A percentile compares a stretch with the other conserved stretches of the same genome.
Evolutionary conservation across 805 yeast genomes (phyloP).

Genomic region (Nakazawaea ambrosiae): DNA sequence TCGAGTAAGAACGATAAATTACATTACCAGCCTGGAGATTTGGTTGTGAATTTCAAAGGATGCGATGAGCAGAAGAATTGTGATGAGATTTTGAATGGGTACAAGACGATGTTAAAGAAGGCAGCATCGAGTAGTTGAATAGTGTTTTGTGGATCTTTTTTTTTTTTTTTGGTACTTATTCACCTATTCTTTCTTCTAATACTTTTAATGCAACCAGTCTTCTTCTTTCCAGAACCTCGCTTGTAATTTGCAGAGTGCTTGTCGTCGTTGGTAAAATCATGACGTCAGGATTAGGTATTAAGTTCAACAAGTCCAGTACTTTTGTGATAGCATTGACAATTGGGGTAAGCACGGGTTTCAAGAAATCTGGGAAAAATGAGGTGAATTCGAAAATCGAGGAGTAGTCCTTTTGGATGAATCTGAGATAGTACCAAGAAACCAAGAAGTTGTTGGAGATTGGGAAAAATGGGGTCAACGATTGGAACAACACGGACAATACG

Average conservation of each 20-base stretch:
- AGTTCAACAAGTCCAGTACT: not conserved
- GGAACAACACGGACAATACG: constrained; percentile 19
- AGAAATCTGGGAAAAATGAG: constrained; percentile 71
- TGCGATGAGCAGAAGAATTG: constrained; percentile 48
- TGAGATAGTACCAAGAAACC: constrained; percentile 65
- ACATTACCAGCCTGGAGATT: constrained; percentile 58
- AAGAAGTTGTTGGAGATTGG: constrained; percentile 57
- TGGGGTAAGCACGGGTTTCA: constrained; percentile 36
- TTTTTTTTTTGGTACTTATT: not conserved
- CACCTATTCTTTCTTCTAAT: constrained; percentile 52
- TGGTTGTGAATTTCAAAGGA: constrained; percentile 54
- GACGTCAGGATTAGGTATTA: not conserved
- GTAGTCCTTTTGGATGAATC: constrained; percentile 80
- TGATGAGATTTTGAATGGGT: constrained; percentile 37
- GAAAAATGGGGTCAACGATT: constrained; percentile 41
- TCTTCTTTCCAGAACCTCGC: constrained; percentile 66
- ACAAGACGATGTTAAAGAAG: constrained; percentile 21
- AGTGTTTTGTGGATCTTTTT: too few species aligned
- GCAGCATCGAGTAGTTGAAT: too few species aligned
- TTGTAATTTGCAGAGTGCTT: too few species aligned
- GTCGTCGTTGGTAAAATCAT: constrained; percentile 17
- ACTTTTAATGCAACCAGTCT: constrained; percentile 73
- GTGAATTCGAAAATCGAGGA: constrained; percentile 81
- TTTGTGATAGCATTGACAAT: not conserved
- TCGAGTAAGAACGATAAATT: constrained; percentile 35